Evolutionary conservation across 1,284 basidiomycete species (phyloP), one percentile per base, ranked within the genome.

Genomic region (Coniferiporia sulphurascens): DNA sequence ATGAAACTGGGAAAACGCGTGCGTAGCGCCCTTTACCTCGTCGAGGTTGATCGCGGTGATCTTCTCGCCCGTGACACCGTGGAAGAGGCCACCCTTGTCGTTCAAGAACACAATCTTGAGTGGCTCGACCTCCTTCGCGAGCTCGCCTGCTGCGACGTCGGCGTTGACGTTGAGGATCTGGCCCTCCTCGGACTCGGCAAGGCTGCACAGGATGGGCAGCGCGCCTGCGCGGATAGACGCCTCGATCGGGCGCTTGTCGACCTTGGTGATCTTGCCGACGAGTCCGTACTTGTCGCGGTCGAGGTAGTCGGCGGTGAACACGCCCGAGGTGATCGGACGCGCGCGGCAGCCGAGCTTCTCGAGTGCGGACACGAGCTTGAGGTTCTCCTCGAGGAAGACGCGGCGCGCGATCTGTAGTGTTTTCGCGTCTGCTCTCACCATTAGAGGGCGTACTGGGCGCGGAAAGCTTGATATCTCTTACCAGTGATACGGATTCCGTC

Each of bases 61-160:
- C 75, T 97, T 95, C 78, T 97, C 90, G 61, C 93, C 93, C 19
- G 94, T 94, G 50, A 97, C 88, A 63, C 96, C 96, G 72, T 99
- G 97, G 86, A 90, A 98, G 65, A 99, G 79, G 55, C 97, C 96
- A 61, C 96, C 96, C 78, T 99, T 98, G 70, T 99, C 97, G 73
- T 98, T 98, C 70, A 99, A 76, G 78, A 95, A 98, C 56, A 99
- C 96, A 64, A 99, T 98, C 80, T 99, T 99, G 78, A 95, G 85
- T n/a, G 95, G 95, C 73, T 98, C 95, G 48, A 98, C 81, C 69
- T 97, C 95, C 76, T 97, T 96, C 9, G 95, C 89, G 34, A 98
- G 84, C 74, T 98, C 95, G 52, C 94, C 95, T 2, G 95, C 95
- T 12, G 95, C 95, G 64, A 98, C 91, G 71, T 98, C 95, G 13